These are phyloP conservation scores for Kazachstania africana DNA, from an alignment of 805 yeast species.

Conservation along the genomic window DNA sequence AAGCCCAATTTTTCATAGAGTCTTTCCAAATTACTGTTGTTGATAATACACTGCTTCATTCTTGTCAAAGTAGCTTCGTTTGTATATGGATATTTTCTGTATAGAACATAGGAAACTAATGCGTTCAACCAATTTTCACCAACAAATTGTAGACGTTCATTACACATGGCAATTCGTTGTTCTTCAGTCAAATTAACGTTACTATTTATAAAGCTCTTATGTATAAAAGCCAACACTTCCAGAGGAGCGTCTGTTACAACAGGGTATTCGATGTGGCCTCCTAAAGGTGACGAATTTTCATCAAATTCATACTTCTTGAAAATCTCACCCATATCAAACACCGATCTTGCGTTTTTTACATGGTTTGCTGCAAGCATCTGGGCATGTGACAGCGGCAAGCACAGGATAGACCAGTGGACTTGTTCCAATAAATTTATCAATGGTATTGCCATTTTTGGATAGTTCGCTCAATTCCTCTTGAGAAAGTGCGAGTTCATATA, in stretches of 20 bases:
- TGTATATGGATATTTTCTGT: constrained; percentile 45
- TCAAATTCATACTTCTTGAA: constrained; percentile 6
- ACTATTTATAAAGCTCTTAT: no score
- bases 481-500: constrained; percentile 5
- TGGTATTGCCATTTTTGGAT: not conserved
- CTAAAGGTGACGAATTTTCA: not conserved
- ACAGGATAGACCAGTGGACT: constrained; percentile 5
- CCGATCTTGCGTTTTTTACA: constrained; percentile 1
- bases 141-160: constrained; percentile 51
- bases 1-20: no score
- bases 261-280: constrained; percentile 2
- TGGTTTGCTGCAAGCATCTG: no score
- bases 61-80: constrained; percentile 53
- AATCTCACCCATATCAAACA: constrained; percentile 2
- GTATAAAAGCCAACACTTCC: constrained; percentile 7
- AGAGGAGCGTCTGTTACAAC: constrained; percentile 4
- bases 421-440: constrained; percentile 4
- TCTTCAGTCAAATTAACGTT: no score
- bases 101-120: constrained; percentile 49
- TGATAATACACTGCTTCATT: not conserved
- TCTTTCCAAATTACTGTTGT: not conserved
- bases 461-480: constrained; percentile 3
- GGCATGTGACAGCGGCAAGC: no score
- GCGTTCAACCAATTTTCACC: constrained; percentile 72
- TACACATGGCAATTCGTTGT: no score